Evolutionary conservation across 331 rosid genomes (phyloP).

Genomic region (Acacia pycnantha): DNA sequence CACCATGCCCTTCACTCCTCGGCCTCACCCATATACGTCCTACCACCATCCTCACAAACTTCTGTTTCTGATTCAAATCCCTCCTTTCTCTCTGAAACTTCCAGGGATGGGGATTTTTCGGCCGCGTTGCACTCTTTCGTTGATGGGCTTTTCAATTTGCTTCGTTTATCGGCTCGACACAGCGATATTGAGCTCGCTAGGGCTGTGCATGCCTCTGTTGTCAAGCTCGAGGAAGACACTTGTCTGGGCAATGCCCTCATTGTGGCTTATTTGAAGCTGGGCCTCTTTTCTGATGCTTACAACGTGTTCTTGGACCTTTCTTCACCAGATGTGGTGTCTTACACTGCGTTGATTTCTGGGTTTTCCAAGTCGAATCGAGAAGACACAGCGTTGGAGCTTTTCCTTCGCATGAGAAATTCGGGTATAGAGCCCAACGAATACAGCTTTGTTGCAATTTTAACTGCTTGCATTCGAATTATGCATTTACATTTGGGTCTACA

Average conservation of each 20-base stretch:
- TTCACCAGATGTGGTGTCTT: conserved; percentile 58
- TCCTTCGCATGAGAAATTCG: conserved; percentile 55
- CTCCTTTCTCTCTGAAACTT: conserved; percentile 13
- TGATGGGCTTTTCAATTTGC: conserved; percentile 33
- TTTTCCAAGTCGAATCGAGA: conserved; percentile 60
- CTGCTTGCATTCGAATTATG: conserved; percentile 55
- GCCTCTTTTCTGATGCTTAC: conserved; percentile 55
- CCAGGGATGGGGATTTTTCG: neutral
- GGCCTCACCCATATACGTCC: conserved; percentile 28
- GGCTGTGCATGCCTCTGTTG: conserved; percentile 57
- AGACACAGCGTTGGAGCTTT: conserved; percentile 56
- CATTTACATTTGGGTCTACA: conserved; percentile 54
- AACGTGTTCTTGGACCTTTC: conserved; percentile 47
- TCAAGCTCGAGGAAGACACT: conserved; percentile 50
- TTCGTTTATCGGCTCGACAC: conserved; percentile 52
- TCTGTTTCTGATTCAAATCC: conserved; percentile 4
- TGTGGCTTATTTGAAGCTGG: conserved; percentile 54
- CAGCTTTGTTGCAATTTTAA: conserved; percentile 73
- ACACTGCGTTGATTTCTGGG: conserved; percentile 64
- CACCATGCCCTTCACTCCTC: conserved; percentile 30
- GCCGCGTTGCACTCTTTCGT: neutral
- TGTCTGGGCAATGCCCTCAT: conserved; percentile 50
- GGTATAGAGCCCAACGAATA: conserved; percentile 63
- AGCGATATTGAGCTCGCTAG: conserved; percentile 44
- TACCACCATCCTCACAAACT: neutral